Base-by-base conservation (phyloP, 2,329 filamentous ascomycete genomes). In the Fusarium euwallaceae region DNA sequence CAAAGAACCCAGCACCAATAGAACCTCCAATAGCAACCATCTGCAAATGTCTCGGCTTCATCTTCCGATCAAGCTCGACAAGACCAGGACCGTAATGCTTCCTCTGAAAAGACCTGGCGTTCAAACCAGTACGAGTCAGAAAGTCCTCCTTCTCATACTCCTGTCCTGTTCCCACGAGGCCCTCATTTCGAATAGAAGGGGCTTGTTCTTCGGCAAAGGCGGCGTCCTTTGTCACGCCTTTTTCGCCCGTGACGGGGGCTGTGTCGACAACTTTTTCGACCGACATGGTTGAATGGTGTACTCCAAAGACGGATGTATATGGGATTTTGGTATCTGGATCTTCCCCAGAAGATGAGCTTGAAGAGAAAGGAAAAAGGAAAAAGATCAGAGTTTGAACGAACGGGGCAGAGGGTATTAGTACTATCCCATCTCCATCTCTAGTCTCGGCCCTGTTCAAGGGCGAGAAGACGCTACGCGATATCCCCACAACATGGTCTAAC, bases 11-110 rank as follows among this genome's bases (percentile, higher is more conserved):
- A 79, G 89, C 89, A 80, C 89, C 89, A 69, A 91, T 91, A 39
- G 88, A 89, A 60, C 89, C 89, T 78, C 88, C 88, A 66, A 91
- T 90, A 75, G 88, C 87, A 82, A 90, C 90, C 89, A 91, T 90
- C 81, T 91, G 87, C 74, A 91, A 81, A 81, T 91, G 89, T 73
- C 89, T 86, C 17, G 84, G 83, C 83, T 88, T 88, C 84, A 91
- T 88, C 76, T 82, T 80, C 27, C 83, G 82, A 72, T 87, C 84
- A 55, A 87, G 78, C 75, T 86, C 77, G 9, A 79, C 66, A 0
- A 77, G 36, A 4, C 77, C 77, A 4, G 68, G 55, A 0, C 77
- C 77, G 45, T 77, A 79, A 41, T 79, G 76, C 65, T 78, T 78
- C 24, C 60, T 64, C 7, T 65, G 64, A 27, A 79, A 79, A 1